Evolutionary conservation across 192 early-diverging fungal genomes (phyloP).

Genomic region (Podila epigama): DNA sequence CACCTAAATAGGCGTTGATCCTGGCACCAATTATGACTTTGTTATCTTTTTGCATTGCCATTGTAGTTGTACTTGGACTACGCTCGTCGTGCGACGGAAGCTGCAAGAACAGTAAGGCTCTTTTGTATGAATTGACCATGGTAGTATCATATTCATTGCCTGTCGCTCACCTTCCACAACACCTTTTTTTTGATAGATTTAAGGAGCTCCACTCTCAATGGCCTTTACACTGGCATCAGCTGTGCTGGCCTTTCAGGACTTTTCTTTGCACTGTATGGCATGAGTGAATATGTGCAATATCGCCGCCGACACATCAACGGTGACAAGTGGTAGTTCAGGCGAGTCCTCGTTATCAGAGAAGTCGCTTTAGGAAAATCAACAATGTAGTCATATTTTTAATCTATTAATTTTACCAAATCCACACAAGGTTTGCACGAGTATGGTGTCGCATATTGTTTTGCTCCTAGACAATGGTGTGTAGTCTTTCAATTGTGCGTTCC

Average conservation of each 20-base stretch:
- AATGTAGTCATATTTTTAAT: too few species aligned
- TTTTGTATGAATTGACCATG: not conserved
- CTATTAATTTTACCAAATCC: too few species aligned
- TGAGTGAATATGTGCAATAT: conserved; percentile 32
- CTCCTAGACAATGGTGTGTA: too few species aligned
- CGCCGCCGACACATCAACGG: conserved; percentile 26
- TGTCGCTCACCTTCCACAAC: too few species aligned
- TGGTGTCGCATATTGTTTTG: too few species aligned
- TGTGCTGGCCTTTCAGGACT: conserved; percentile 15
- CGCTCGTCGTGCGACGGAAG: not conserved
- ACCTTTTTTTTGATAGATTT: not conserved
- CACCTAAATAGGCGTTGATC: conserved; percentile 14
- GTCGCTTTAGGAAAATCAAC: too few species aligned
- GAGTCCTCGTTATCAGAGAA: too few species aligned
- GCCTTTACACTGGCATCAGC: conserved; percentile 9
- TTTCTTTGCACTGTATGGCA: conserved; percentile 27
- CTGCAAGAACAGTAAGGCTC: conserved; percentile 3
- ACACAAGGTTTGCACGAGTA: too few species aligned
- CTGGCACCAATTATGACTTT: conserved; percentile 15
- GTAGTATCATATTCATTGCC: too few species aligned
- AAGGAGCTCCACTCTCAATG: not conserved
- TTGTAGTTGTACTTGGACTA: conserved; percentile 25
- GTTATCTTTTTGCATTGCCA: conserved; percentile 19
- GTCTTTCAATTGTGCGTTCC: too few species aligned
- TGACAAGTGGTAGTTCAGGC: conserved; percentile 16